phyloP scores from a whole-genome alignment of 1,284 basidiomycete species.

The Naganishia sp. region DNA sequence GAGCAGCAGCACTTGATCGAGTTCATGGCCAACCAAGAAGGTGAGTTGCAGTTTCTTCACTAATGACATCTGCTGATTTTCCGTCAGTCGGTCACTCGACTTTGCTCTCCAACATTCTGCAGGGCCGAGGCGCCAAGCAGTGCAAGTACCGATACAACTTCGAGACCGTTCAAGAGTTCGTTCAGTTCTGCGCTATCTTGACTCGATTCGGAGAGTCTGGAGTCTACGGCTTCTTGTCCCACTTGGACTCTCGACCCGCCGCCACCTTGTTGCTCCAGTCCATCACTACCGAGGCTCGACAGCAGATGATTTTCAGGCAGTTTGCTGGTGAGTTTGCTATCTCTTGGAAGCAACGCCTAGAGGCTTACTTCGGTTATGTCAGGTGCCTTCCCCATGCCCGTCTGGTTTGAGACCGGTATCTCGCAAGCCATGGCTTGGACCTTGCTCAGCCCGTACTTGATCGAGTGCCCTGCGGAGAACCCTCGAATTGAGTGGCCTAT shows the following conservation, averaged over 20 bases:
- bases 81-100: slow-evolving; percentile 47
- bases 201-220: slow-evolving; percentile 62
- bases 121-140: slow-evolving; percentile 44
- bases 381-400: slow-evolving; percentile 63
- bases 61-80: slow-evolving; percentile 43
- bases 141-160: slow-evolving; percentile 68
- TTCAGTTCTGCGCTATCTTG: slow-evolving; percentile 64
- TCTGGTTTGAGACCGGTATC: slow-evolving; percentile 56
- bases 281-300: slow-evolving; percentile 66
- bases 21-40: slow-evolving; percentile 47
- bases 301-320: slow-evolving; percentile 69
- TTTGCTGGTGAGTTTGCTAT: slow-evolving; percentile 56
- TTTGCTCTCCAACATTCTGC: slow-evolving; percentile 46
- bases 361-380: not conserved
- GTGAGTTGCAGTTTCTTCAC: slow-evolving; percentile 53
- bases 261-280: slow-evolving; percentile 63
- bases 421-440: slow-evolving; percentile 67
- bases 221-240: slow-evolving; percentile 53
- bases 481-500: slow-evolving; percentile 61
- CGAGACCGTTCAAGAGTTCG: slow-evolving; percentile 62
- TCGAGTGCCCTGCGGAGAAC: slow-evolving; percentile 63
- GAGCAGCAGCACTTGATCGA: slow-evolving; percentile 58
- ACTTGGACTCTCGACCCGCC: slow-evolving; percentile 63
- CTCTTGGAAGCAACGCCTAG: not conserved
- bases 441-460: slow-evolving; percentile 61